Percentiles rank a stretch among this genome's conserved stretches.
phyloP scores from a whole-genome alignment of 2,329 filamentous ascomycete species.

The Golovinomyces cichoracearum region DNA sequence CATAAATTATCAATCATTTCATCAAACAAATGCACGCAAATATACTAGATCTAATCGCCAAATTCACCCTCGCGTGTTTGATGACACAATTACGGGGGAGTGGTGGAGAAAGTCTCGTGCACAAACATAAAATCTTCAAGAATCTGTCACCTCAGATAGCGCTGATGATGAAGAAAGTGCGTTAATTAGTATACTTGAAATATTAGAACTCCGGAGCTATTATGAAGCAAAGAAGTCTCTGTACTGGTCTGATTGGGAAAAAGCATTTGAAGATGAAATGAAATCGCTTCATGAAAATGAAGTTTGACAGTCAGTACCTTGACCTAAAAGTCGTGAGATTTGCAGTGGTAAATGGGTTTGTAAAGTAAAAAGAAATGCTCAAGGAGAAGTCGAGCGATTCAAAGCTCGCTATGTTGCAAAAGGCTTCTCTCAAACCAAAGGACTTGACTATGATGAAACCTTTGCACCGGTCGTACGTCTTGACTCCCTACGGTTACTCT shows the following conservation, averaged over 20 bases:
- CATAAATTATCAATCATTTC: not conserved
- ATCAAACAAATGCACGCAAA: not conserved
- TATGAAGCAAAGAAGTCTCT: not conserved
- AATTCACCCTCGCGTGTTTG: slow-evolving; percentile 44
- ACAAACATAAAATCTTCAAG: not conserved
- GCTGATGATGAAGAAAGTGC: not conserved
- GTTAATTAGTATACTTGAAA: not conserved
- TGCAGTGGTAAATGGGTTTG: not conserved
- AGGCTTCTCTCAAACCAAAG: not conserved
- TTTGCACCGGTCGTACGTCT: not conserved
- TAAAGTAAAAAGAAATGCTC: not conserved
- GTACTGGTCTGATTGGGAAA: not conserved
- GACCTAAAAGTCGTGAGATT: not conserved
- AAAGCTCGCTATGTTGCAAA: not conserved
- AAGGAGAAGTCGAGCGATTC: not conserved
- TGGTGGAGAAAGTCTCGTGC: slow-evolving; percentile 30
- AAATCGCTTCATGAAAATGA: not conserved
- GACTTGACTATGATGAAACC: slow-evolving; percentile 1
- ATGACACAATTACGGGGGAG: slow-evolving; percentile 58
- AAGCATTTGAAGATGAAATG: not conserved
- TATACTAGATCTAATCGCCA: not conserved
- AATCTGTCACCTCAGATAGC: not conserved
- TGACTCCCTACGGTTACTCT: not conserved
- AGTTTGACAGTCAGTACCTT: not conserved
- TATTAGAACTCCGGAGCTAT: not conserved